These are phyloP conservation scores for Pestalotiopsis sp. DNA, from an alignment of 2,329 filamentous ascomycete species.

Conservation along the genomic window DNA sequence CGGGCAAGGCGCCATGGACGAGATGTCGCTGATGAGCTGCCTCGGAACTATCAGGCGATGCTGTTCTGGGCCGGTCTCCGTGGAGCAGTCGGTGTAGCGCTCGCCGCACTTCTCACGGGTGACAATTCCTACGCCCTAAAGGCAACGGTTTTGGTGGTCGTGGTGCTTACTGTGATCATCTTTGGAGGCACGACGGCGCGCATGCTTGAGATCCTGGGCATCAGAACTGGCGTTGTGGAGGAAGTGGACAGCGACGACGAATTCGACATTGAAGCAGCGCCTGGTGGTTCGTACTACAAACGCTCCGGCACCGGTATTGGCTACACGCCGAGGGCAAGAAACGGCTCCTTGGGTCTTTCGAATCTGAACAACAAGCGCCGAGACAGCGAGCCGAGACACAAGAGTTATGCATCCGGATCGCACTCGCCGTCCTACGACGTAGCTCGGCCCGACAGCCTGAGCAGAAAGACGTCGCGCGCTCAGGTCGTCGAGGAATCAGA, in stretches of 20 bases:
- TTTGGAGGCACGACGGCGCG: conserved; percentile 96
- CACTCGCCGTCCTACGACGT: conserved; percentile 48
- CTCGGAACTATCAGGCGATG: conserved; percentile 98
- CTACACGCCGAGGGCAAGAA: conserved; percentile 67
- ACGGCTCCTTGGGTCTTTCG: conserved; percentile 62
- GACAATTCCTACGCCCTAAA: conserved; percentile 81
- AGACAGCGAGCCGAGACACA: conserved; percentile 33
- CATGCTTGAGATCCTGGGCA: conserved; percentile 97
- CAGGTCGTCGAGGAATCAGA: conserved; percentile 49
- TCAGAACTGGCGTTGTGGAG: conserved; percentile 92
- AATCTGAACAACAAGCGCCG: conserved; percentile 44
- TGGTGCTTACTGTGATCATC: conserved; percentile 97
- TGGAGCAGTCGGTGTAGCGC: conserved; percentile 91
- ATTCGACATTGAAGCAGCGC: conserved; percentile 88
- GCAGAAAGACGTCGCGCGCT: conserved; percentile 52
- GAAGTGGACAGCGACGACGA: conserved; percentile 98
- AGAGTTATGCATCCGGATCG: conserved; percentile 57
- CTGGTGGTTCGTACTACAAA: conserved; percentile 76
- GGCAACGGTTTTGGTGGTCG: conserved; percentile 95
- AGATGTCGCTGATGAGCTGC: conserved; percentile 83
- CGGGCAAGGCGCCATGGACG: conserved; percentile 74
- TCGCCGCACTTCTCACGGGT: conserved; percentile 85
- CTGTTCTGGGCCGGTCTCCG: conserved; percentile 98
- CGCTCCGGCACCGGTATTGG: conserved; percentile 77
- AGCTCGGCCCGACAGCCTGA: conserved; percentile 49